Conservation (phyloP, 2,329 filamentous ascomycete genomes). For the Penicillium griseofulvum region DNA sequence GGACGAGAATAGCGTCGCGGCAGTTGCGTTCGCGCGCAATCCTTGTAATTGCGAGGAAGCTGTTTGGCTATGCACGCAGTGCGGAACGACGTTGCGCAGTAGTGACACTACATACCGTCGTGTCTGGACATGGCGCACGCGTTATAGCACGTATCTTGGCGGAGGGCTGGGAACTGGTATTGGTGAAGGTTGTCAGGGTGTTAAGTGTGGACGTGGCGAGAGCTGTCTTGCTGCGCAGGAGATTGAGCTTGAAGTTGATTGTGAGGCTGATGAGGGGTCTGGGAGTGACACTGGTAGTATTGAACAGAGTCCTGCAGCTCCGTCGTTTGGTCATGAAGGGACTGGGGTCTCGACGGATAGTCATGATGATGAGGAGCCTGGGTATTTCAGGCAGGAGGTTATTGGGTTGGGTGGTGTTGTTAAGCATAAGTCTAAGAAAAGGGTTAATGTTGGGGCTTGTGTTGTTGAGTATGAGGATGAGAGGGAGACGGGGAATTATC, state of each 20-base stretch:
- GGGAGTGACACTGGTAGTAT: slow-evolving; percentile 20
- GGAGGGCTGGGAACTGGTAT: slow-evolving; percentile 81
- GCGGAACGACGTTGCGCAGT: slow-evolving; percentile 66
- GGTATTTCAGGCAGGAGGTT: slow-evolving; percentile 83
- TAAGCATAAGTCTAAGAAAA: slow-evolving; percentile 82
- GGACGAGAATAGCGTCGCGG: slow-evolving; percentile 27
- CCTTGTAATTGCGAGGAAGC: slow-evolving; percentile 57
- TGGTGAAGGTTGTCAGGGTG: slow-evolving; percentile 81
- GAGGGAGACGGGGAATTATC: slow-evolving; percentile 60
- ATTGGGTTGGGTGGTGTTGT: slow-evolving; percentile 85
- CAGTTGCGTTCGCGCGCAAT: slow-evolving; percentile 49
- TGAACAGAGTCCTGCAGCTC: slow-evolving; percentile 15
- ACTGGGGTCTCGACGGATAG: slow-evolving; percentile 17
- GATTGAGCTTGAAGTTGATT: slow-evolving; percentile 81
- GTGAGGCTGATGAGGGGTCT: slow-evolving; percentile 68
- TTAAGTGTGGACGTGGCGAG: slow-evolving; percentile 78
- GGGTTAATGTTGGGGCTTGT: slow-evolving; percentile 75
- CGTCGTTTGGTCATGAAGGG: slow-evolving; percentile 25
- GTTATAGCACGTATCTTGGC: slow-evolving; percentile 74
- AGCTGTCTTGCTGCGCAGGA: slow-evolving; percentile 72
- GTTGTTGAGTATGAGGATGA: slow-evolving; percentile 86
- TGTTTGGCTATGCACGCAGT: slow-evolving; percentile 84
- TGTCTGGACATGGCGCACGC: slow-evolving; percentile 86
- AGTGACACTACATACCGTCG: slow-evolving; percentile 59
- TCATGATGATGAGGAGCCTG: slow-evolving; percentile 52